phyloP scores from a whole-genome alignment of 108 stramenopile species.

The Stephanodiscus minutulus region DNA sequence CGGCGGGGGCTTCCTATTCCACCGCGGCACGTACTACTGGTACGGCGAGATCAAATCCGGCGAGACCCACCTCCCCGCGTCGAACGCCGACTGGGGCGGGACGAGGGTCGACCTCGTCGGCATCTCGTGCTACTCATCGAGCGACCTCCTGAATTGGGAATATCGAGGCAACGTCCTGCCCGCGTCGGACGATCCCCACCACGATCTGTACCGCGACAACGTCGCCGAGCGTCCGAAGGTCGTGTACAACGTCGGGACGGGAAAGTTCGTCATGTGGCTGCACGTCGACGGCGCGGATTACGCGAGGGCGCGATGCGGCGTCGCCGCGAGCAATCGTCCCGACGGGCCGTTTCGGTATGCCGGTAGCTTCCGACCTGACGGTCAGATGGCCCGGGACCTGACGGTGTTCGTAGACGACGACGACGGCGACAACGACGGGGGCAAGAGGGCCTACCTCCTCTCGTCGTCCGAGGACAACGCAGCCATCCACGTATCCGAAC shows the following conservation, averaged over 20 bases:
- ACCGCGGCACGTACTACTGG: constrained; percentile 27
- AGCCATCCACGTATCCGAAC: constrained; percentile 21
- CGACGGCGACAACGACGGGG: too few relatives aligned
- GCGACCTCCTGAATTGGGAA: constrained; percentile 21
- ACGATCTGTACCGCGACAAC: constrained; percentile 26
- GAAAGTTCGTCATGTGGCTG: constrained; percentile 36
- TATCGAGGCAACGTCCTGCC: constrained; percentile 15
- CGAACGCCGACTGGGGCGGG: constrained; percentile 33
- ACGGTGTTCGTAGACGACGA: constrained; percentile 33
- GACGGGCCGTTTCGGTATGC: constrained; percentile 18
- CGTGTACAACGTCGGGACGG: constrained; percentile 19
- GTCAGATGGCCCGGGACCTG: constrained; percentile 30
- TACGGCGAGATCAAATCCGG: constrained; percentile 35
- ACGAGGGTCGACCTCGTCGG: constrained; percentile 24
- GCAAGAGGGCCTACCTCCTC: constrained; percentile 17
- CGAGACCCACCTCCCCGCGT: constrained; percentile 8
- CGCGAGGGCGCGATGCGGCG: constrained; percentile 21
- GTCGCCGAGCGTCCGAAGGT: constrained; percentile 31
- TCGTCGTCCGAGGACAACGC: constrained; percentile 31
- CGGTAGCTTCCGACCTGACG: constrained; percentile 21
- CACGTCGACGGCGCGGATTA: constrained; percentile 32
- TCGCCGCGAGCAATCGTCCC: constrained; percentile 15
- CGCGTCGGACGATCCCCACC: neutral
- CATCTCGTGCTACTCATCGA: constrained; percentile 25
- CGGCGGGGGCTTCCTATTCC: constrained; percentile 28